phyloP scores from a whole-genome alignment of 257 asterid species.

The Plantago elongata region DNA sequence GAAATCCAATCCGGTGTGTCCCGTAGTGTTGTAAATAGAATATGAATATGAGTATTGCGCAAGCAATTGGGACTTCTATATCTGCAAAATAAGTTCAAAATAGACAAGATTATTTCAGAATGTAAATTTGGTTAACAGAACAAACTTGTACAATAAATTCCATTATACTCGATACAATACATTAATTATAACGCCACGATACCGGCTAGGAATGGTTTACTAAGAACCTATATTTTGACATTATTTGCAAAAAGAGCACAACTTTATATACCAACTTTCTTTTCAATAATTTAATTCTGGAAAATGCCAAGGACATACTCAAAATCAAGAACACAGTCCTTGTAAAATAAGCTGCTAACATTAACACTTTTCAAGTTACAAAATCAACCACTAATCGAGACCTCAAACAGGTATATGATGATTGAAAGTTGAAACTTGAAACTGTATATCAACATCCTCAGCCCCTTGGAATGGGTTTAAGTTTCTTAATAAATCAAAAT shows the following conservation, averaged over 20 bases:
- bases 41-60: constrained; percentile 66
- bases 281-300: neutral
- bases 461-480: too few species aligned
- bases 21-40: constrained; percentile 93
- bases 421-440: neutral
- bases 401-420: neutral
- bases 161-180: neutral
- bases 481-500: too few species aligned
- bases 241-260: neutral
- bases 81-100: constrained; percentile 42
- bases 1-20: constrained; percentile 81
- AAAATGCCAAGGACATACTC: too few species aligned
- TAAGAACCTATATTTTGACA: neutral
- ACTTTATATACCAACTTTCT: neutral
- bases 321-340: too few species aligned
- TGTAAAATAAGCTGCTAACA: too few species aligned
- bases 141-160: neutral
- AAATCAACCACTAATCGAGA: neutral
- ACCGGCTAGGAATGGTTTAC: neutral
- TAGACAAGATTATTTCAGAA: constrained; percentile 9
- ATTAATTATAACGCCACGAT: neutral
- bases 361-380: too few species aligned
- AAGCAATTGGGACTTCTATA: constrained; percentile 85
- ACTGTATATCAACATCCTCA: neutral
- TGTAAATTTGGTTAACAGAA: neutral